phyloP scores from a whole-genome alignment of 2,329 filamentous ascomycete genomes.

The Colletotrichum eremochloae region DNA sequence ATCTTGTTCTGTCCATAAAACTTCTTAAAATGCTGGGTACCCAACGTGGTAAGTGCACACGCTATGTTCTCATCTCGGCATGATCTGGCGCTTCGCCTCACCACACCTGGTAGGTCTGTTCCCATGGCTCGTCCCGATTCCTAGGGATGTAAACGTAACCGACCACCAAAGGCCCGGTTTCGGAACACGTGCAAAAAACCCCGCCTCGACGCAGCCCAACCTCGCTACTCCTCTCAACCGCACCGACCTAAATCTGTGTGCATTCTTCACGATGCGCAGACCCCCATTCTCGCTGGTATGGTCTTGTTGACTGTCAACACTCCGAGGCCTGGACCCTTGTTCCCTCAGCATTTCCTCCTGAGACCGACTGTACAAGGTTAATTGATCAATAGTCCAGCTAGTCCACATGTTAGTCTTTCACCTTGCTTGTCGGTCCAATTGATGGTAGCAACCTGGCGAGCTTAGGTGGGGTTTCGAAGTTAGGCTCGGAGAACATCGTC shows the following conservation, averaged over 20 bases:
- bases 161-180: neutral
- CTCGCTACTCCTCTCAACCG: neutral
- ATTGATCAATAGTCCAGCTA: too few relatives aligned
- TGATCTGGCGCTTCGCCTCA: neutral
- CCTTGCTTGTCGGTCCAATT: too few relatives aligned
- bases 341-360: too few relatives aligned
- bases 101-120: neutral
- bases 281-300: too few relatives aligned
- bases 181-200: neutral
- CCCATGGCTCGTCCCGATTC: neutral
- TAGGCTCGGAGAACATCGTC: neutral
- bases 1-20: neutral
- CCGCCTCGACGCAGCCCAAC: neutral
- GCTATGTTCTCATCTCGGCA: neutral
- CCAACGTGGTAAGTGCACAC: neutral
- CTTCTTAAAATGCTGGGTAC: neutral
- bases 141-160: neutral
- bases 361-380: too few relatives aligned
- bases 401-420: too few relatives aligned
- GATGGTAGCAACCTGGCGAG: too few relatives aligned
- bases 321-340: too few relatives aligned
- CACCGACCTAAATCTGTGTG: too few relatives aligned
- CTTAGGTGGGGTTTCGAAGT: too few relatives aligned
- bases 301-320: too few relatives aligned
- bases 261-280: too few relatives aligned